Conservation (phyloP, 768 basidiomycete species). For the Guyanaporus albipodus region DNA sequence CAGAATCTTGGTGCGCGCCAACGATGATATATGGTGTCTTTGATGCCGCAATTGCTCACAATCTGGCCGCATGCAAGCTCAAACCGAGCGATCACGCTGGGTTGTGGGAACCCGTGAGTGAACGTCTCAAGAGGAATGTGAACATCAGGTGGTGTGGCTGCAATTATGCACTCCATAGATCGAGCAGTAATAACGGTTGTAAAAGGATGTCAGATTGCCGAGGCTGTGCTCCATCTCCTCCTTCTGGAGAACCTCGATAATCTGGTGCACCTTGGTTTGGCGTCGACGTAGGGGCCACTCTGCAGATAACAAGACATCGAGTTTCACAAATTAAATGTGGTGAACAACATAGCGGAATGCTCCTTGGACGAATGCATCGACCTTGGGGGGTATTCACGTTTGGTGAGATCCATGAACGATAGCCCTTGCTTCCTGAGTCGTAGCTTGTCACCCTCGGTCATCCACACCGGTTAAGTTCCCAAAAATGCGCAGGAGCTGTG, state of each 20-base stretch:
- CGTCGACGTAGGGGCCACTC: not conserved
- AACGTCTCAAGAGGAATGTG: conserved; percentile 20
- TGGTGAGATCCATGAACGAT: not conserved
- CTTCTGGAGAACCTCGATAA: not conserved
- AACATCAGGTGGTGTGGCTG: conserved; percentile 10
- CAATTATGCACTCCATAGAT: conserved; percentile 31
- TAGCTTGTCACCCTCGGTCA: conserved; percentile 3
- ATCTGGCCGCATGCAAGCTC: conserved; percentile 9
- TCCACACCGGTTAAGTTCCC: not conserved
- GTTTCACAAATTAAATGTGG: not conserved
- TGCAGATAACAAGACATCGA: not conserved
- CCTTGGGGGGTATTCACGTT: not conserved
- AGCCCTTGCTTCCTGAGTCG: not conserved
- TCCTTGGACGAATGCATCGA: not conserved
- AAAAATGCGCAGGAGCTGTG: conserved; percentile 3
- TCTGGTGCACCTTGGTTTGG: not conserved
- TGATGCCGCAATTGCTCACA: conserved; percentile 3
- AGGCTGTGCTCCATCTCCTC: not conserved
- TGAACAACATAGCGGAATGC: not conserved
- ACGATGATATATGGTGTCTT: conserved; percentile 35
- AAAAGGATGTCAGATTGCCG: not conserved
- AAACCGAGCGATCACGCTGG: conserved; percentile 22
- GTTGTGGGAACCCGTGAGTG: conserved; percentile 18
- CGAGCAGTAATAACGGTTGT: not conserved
- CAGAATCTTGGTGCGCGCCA: conserved; percentile 43